Evolutionary conservation across 371 early-diverging fungal species (phyloP).

Genomic region (Sanchytrium tribonematis): DNA sequence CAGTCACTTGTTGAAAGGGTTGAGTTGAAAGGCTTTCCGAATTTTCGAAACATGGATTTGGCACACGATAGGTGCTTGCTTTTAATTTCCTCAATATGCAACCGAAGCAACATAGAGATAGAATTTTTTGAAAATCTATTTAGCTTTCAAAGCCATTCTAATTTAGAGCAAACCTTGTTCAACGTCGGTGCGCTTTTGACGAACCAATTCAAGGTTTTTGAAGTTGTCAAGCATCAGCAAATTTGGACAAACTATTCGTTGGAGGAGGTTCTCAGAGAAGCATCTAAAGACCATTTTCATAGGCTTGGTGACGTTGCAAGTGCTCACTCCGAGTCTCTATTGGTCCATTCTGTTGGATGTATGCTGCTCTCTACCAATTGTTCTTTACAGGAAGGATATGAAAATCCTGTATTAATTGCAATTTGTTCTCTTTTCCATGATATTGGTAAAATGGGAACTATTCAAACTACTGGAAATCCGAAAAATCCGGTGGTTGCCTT

Average conservation of each 20-base stretch:
- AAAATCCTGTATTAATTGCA: not conserved
- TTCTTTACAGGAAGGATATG: not conserved
- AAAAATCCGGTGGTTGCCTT: not conserved
- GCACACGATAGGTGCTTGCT: too few relatives aligned
- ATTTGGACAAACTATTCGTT: not conserved
- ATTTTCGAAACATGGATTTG: too few relatives aligned
- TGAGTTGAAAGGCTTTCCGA: too few relatives aligned
- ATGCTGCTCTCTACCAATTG: not conserved
- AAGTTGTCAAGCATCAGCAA: not conserved
- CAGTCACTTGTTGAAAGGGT: too few relatives aligned
- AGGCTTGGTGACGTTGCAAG: not conserved
- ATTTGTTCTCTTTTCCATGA: not conserved
- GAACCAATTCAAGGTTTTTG: not conserved
- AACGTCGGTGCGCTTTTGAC: too few relatives aligned
- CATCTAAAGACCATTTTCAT: not conserved
- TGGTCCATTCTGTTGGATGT: not conserved
- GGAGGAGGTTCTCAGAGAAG: not conserved
- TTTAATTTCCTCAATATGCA: too few relatives aligned
- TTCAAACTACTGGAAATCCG: not conserved
- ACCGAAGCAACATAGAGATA: too few relatives aligned
- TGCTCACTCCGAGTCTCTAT: not conserved
- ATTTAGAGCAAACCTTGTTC: too few relatives aligned
- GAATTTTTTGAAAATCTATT: too few relatives aligned
- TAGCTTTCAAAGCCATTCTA: too few relatives aligned
- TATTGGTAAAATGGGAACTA: not conserved